These are phyloP conservation scores for Xerocomellus dryophilus DNA, from an alignment of 768 basidiomycete genomes.

Conservation along the genomic window DNA sequence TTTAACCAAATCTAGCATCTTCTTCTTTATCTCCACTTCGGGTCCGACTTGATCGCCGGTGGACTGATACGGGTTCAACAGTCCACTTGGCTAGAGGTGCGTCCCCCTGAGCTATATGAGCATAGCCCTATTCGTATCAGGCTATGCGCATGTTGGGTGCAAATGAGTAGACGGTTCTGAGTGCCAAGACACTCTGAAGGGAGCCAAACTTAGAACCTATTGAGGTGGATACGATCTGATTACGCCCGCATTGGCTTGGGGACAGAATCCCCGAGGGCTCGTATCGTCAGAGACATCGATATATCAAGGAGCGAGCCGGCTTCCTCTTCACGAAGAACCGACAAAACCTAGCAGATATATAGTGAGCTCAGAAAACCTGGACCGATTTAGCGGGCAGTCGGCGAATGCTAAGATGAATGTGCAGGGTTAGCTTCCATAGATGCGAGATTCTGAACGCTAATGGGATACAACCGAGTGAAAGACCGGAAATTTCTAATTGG, in stretches of 20 bases:
- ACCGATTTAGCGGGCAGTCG: not conserved
- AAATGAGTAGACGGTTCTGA: not conserved
- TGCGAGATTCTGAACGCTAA: not conserved
- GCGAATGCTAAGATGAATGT: not conserved
- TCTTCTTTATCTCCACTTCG: not conserved
- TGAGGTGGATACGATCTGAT: not conserved
- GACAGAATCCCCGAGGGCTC: not conserved
- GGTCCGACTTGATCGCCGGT: slow-evolving; percentile 9
- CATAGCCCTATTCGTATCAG: slow-evolving; percentile 3
- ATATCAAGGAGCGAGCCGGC: not conserved
- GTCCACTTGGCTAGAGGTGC: not conserved
- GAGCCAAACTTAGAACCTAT: not conserved
- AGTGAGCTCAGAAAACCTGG: not conserved
- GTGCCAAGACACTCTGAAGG: not conserved
- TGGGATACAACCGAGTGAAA: not conserved
- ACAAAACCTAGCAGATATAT: not conserved
- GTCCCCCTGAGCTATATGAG: not conserved
- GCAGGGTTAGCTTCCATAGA: not conserved
- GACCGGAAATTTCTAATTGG: not conserved
- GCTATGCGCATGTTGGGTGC: not conserved
- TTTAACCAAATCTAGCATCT: not conserved
- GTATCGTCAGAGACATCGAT: not conserved
- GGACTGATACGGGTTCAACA: not conserved
- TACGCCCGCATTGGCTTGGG: not conserved
- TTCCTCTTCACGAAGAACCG: not conserved